phyloP scores from a whole-genome alignment of 2,329 filamentous ascomycete genomes.

The Colletotrichum godetiae region DNA sequence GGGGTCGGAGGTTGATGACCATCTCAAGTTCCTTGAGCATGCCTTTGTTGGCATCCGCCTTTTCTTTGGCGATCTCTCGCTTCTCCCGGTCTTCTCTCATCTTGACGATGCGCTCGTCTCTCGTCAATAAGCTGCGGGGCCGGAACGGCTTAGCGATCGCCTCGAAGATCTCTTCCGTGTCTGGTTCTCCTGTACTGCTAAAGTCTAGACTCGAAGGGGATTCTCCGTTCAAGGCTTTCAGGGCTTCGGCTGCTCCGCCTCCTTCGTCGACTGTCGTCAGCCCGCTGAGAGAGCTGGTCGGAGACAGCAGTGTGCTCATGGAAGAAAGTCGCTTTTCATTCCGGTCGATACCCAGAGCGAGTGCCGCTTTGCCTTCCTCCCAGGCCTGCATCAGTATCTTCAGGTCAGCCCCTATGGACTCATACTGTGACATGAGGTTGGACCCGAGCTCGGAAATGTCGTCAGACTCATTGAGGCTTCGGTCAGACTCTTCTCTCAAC shows the following conservation, averaged over 20 bases:
- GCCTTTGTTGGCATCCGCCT: slow-evolving; percentile 82
- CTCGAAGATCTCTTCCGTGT: slow-evolving; percentile 88
- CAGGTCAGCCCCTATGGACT: slow-evolving; percentile 91
- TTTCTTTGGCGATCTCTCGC: slow-evolving; percentile 77
- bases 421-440: slow-evolving; percentile 88
- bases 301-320: slow-evolving; percentile 69
- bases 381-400: slow-evolving; percentile 84
- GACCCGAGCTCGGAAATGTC: slow-evolving; percentile 81
- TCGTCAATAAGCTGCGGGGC: slow-evolving; percentile 76
- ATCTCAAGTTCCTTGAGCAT: slow-evolving; percentile 96
- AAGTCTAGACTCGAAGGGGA: slow-evolving; percentile 61
- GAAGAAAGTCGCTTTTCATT: slow-evolving; percentile 78
- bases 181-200: slow-evolving; percentile 67
- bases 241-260: slow-evolving; percentile 48
- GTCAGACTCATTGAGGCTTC: slow-evolving; percentile 77
- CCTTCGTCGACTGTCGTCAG: slow-evolving; percentile 71
- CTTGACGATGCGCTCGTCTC: slow-evolving; percentile 88
- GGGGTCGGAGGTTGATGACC: slow-evolving; percentile 74
- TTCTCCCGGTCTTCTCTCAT: slow-evolving; percentile 88
- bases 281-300: slow-evolving; percentile 73
- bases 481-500: slow-evolving; percentile 88
- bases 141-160: slow-evolving; percentile 78
- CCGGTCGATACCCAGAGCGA: slow-evolving; percentile 84
- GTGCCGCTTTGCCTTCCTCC: slow-evolving; percentile 86
- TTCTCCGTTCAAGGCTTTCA: slow-evolving; percentile 82